Percentiles rank a stretch among this genome's conserved stretches.
Conservation (phyloP, 768 basidiomycete species). For the Ramaria sp. region DNA sequence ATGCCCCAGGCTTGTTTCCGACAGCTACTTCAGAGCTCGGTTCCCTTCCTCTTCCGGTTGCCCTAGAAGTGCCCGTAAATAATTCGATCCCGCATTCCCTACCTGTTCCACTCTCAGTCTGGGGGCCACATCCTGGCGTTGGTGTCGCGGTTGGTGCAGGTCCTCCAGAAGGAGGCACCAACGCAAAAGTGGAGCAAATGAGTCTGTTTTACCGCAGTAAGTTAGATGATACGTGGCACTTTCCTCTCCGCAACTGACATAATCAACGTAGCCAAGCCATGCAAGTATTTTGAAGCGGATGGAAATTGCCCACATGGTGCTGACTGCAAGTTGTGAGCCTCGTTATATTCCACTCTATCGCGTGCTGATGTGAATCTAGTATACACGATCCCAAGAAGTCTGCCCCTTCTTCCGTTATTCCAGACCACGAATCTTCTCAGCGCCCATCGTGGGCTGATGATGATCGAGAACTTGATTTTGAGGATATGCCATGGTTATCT, state of each 20-base stretch:
- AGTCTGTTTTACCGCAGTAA: constrained; percentile 2
- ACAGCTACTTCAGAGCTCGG: neutral
- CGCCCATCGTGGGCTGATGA: neutral
- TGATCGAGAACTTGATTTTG: neutral
- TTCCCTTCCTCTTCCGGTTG: neutral
- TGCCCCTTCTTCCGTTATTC: neutral
- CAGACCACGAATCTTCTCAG: neutral
- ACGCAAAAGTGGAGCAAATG: neutral
- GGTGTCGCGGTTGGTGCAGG: neutral
- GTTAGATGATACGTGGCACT: neutral
- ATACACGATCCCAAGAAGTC: constrained; percentile 7
- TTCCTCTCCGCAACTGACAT: neutral
- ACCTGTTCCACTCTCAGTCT: neutral
- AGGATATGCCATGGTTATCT: neutral
- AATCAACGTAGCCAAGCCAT: neutral
- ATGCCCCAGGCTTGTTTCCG: constrained; percentile 1
- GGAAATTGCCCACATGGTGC: constrained; percentile 4
- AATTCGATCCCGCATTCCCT: neutral
- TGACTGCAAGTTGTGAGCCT: constrained; percentile 2
- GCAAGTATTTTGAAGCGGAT: constrained; percentile 3
- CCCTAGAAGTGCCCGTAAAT: neutral
- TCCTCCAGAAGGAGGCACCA: neutral
- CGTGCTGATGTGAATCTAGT: neutral
- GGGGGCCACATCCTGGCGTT: constrained; percentile 1
- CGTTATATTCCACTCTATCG: no score